These are phyloP conservation scores for Calonectria honghensis DNA, from an alignment of 2,329 filamentous ascomycete species.

Conservation along the genomic window DNA sequence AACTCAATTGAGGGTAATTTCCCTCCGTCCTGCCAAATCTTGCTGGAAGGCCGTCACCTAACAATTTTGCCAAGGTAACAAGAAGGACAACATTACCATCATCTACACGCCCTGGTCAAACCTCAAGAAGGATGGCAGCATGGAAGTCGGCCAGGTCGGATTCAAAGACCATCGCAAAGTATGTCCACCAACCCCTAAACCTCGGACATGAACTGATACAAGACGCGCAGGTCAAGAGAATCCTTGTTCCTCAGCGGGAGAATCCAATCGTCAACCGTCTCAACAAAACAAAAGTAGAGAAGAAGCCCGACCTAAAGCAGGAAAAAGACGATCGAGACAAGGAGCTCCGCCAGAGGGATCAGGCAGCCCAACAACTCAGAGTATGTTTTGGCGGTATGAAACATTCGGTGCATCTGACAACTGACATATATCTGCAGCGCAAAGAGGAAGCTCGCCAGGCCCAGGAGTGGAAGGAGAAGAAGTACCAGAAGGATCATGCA, in stretches of 20 bases:
- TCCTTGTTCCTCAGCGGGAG: conserved; percentile 87
- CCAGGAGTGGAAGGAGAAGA: conserved; percentile 90
- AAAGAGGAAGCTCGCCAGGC: conserved; percentile 84
- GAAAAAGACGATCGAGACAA: conserved; percentile 87
- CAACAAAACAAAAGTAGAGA: conserved; percentile 96
- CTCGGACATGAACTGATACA: background rate
- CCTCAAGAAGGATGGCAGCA: conserved; percentile 94
- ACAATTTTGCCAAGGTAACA: conserved; percentile 80
- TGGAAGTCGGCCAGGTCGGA: conserved; percentile 95
- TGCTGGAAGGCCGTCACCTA: background rate
- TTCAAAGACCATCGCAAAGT: conserved; percentile 91
- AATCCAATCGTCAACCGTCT: conserved; percentile 97
- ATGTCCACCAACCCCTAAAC: background rate
- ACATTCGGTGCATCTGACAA: background rate
- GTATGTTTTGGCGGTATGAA: conserved; percentile 65
- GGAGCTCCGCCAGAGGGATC: conserved; percentile 83
- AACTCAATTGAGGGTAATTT: conserved; percentile 93
- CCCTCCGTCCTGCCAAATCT: conserved; percentile 28
- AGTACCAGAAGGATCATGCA: conserved; percentile 97
- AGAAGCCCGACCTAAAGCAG: conserved; percentile 86
- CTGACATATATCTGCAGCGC: conserved; percentile 67
- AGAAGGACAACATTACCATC: conserved; percentile 97
- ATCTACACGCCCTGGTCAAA: conserved; percentile 99
- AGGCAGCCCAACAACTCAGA: conserved; percentile 75
- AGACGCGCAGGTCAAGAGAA: conserved; percentile 80